Conservation (phyloP, 805 yeast genomes). For the Candida ovalis region DNA sequence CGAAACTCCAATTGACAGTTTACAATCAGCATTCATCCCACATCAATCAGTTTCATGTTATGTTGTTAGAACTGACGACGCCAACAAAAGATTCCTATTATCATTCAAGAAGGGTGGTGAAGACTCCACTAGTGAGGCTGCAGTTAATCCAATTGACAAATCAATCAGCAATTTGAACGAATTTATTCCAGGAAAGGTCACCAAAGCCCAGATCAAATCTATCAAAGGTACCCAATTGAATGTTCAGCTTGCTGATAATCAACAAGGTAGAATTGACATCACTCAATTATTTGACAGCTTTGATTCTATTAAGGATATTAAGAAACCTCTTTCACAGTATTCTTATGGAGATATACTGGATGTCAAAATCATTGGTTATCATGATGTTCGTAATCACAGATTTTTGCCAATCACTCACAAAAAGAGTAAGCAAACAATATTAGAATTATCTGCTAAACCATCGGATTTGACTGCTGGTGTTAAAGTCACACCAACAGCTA, state of each 20-base stretch:
- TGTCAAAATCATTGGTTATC: slow-evolving; percentile 72
- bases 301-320: slow-evolving; percentile 52
- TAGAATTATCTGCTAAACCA: slow-evolving; percentile 61
- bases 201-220: slow-evolving; percentile 57
- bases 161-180: slow-evolving; percentile 47
- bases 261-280: slow-evolving; percentile 75
- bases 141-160: slow-evolving; percentile 59
- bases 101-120: slow-evolving; percentile 44
- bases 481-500: slow-evolving; percentile 29
- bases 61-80: slow-evolving; percentile 65
- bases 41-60: slow-evolving; percentile 71
- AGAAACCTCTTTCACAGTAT: slow-evolving; percentile 57
- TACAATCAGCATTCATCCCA: slow-evolving; percentile 49
- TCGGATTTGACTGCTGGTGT: slow-evolving; percentile 29
- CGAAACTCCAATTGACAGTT: slow-evolving; percentile 48
- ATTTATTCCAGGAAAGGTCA: slow-evolving; percentile 53
- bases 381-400: slow-evolving; percentile 63
- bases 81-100: slow-evolving; percentile 65
- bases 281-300: slow-evolving; percentile 59
- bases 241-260: slow-evolving; percentile 70
- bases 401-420: slow-evolving; percentile 64
- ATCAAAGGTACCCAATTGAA: slow-evolving; percentile 72
- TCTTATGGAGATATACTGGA: slow-evolving; percentile 52
- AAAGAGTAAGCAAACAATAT: slow-evolving; percentile 48
- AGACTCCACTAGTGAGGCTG: slow-evolving; percentile 25